Conservation (phyloP, 352 stramenopile species). For the Aphanomyces euteiches region DNA sequence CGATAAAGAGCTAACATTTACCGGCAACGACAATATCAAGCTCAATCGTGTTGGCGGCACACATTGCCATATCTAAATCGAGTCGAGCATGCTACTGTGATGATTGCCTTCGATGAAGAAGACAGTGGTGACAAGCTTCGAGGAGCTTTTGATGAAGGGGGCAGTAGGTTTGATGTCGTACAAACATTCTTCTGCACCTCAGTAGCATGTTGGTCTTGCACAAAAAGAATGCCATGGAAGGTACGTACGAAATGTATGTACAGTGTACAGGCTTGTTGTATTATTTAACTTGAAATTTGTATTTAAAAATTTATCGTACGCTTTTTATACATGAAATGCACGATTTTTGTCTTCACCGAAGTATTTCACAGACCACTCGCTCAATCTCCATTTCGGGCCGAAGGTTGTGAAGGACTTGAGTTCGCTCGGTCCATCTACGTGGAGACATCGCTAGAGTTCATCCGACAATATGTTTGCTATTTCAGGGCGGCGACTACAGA, state of each 20-base stretch:
- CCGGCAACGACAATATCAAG: too few species aligned
- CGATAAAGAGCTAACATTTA: too few species aligned
- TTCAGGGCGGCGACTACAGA: constrained; percentile 65
- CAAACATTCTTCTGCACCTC: too few species aligned
- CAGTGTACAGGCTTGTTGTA: too few species aligned
- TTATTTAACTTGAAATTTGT: too few species aligned
- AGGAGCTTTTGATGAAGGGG: too few species aligned
- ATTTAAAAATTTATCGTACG: background rate
- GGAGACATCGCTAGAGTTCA: background rate
- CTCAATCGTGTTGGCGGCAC: too few species aligned
- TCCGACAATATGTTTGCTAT: constrained; percentile 6
- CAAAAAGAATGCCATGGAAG: constrained; percentile 6
- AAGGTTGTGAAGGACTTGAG: background rate
- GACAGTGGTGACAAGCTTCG: too few species aligned
- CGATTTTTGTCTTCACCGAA: background rate
- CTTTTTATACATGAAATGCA: background rate
- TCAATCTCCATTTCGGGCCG: constrained; percentile 16
- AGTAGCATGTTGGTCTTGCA: background rate
- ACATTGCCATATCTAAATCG: background rate
- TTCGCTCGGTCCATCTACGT: background rate
- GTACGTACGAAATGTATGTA: too few species aligned
- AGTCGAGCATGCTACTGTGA: background rate
- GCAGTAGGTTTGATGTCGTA: too few species aligned
- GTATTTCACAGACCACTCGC: constrained; percentile 11
- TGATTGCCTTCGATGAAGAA: background rate